phyloP scores from a whole-genome alignment of 495 filamentous ascomycete genomes.

The Apodospora peruviana region DNA sequence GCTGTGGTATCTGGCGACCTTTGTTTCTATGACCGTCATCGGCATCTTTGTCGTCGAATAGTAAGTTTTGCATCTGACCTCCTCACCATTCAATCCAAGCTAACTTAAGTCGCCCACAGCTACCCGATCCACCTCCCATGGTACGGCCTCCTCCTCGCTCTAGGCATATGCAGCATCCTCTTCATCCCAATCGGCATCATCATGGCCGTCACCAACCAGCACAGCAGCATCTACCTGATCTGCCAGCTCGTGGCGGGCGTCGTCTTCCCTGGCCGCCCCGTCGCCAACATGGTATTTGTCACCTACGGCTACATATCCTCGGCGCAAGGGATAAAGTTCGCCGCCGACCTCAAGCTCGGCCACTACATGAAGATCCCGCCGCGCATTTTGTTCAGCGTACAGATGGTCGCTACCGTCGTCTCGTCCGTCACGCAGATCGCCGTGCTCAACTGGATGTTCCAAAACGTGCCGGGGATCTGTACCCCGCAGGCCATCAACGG shows the following conservation, averaged over 20 bases:
- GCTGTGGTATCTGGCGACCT: slow-evolving; percentile 69
- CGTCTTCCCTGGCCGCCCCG: slow-evolving; percentile 72
- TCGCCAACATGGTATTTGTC: slow-evolving; percentile 86
- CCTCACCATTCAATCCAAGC: not conserved
- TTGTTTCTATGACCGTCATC: slow-evolving; percentile 62
- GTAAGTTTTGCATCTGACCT: slow-evolving; percentile 30
- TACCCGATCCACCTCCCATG: slow-evolving; percentile 71
- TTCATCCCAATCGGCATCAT: slow-evolving; percentile 80
- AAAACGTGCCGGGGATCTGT: slow-evolving; percentile 68
- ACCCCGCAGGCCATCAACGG: slow-evolving; percentile 73
- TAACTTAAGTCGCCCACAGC: slow-evolving; percentile 29
- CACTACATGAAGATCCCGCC: slow-evolving; percentile 95
- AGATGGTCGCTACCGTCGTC: slow-evolving; percentile 74
- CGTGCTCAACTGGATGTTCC: slow-evolving; percentile 87
- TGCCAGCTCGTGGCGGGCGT: slow-evolving; percentile 77
- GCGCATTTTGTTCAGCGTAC: slow-evolving; percentile 69
- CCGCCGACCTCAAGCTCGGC: slow-evolving; percentile 79
- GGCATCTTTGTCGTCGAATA: slow-evolving; percentile 82
- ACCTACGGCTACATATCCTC: slow-evolving; percentile 81
- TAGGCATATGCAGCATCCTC: slow-evolving; percentile 64
- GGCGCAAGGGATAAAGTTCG: slow-evolving; percentile 80
- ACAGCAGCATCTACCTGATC: slow-evolving; percentile 73
- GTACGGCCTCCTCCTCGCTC: slow-evolving; percentile 72
- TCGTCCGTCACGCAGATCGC: slow-evolving; percentile 75
- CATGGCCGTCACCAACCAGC: slow-evolving; percentile 81